A percentile compares a stretch with the other conserved stretches of the same genome.
Conservation (phyloP, 768 basidiomycete genomes). For the Guyanaporus albipodus region DNA sequence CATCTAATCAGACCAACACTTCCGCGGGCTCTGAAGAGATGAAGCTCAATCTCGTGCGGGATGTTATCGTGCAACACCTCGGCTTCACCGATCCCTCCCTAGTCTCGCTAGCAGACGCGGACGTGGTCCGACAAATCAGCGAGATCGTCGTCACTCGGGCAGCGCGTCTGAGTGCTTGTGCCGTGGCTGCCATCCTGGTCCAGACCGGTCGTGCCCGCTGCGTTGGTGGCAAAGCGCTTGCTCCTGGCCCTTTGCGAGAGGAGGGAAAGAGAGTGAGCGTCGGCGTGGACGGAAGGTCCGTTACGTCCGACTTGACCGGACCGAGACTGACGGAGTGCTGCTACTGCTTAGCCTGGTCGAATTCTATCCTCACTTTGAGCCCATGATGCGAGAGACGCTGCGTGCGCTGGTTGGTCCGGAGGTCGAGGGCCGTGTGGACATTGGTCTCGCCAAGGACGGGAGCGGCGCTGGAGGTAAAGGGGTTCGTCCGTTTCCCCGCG, state of each 20-base stretch:
- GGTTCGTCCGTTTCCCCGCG: not conserved
- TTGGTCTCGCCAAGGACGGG: conserved; percentile 95
- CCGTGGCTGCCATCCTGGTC: conserved; percentile 78
- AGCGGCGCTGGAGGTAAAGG: conserved; percentile 94
- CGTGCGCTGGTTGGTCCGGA: conserved; percentile 73
- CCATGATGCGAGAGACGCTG: conserved; percentile 69
- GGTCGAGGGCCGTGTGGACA: conserved; percentile 73
- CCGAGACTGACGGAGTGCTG: not conserved
- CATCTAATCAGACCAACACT: conserved; percentile 18
- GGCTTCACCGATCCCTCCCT: conserved; percentile 48
- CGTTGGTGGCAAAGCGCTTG: conserved; percentile 31
- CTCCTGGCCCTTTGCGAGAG: conserved; percentile 20
- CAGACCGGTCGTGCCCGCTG: conserved; percentile 73
- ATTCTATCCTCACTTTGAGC: conserved; percentile 86
- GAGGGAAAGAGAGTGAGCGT: conserved; percentile 60
- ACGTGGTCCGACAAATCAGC: conserved; percentile 81
- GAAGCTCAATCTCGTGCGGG: conserved; percentile 53
- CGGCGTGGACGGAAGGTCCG: conserved; percentile 90
- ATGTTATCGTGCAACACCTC: conserved; percentile 59
- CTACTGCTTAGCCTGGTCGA: conserved; percentile 65
- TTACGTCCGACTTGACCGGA: not conserved
- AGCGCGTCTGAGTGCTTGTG: conserved; percentile 78
- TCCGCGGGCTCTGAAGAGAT: conserved; percentile 8
- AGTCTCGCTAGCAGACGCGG: conserved; percentile 56
- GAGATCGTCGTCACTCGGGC: conserved; percentile 78